A percentile compares a stretch with the other conserved stretches of the same genome.
Evolutionary conservation across 2,329 filamentous ascomycete species (phyloP).

Genomic region (Cyclaneusma minus): DNA sequence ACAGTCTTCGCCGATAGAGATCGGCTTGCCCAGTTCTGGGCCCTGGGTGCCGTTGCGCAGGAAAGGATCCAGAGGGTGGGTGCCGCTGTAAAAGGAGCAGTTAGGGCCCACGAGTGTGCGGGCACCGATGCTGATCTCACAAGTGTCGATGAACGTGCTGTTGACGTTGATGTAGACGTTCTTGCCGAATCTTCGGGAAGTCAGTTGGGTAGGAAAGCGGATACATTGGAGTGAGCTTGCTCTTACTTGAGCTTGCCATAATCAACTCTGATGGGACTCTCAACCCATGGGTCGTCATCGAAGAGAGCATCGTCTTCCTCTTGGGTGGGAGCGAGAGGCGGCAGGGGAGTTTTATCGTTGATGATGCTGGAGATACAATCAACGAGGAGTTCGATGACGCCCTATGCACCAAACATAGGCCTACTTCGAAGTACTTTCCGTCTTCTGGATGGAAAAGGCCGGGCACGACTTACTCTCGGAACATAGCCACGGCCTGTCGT

Average conservation of each 20-base stretch:
- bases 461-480: slow-evolving; percentile 57
- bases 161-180: slow-evolving; percentile 66
- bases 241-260: slow-evolving; percentile 58
- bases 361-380: slow-evolving; percentile 33
- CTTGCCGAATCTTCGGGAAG: slow-evolving; percentile 35
- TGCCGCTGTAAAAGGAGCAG: slow-evolving; percentile 59
- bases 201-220: slow-evolving; percentile 3
- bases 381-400: slow-evolving; percentile 1
- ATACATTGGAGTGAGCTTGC: neutral
- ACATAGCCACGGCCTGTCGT: slow-evolving; percentile 48
- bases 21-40: slow-evolving; percentile 58
- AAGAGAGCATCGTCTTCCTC: slow-evolving; percentile 53
- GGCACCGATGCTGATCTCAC: slow-evolving; percentile 56
- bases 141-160: slow-evolving; percentile 64
- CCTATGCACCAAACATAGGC: neutral
- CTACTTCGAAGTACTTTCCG: slow-evolving; percentile 1
- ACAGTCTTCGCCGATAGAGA: slow-evolving; percentile 66
- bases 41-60: slow-evolving; percentile 60
- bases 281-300: slow-evolving; percentile 50
- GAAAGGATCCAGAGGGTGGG: slow-evolving; percentile 62
- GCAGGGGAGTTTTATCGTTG: slow-evolving; percentile 45
- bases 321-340: slow-evolving; percentile 35
- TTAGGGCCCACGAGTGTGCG: slow-evolving; percentile 69
- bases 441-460: neutral
- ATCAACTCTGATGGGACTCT: slow-evolving; percentile 55